Percentiles rank a stretch among this genome's conserved stretches.
phyloP scores from a whole-genome alignment of 2,329 filamentous ascomycete species.

The Alternaria ventricosa region DNA sequence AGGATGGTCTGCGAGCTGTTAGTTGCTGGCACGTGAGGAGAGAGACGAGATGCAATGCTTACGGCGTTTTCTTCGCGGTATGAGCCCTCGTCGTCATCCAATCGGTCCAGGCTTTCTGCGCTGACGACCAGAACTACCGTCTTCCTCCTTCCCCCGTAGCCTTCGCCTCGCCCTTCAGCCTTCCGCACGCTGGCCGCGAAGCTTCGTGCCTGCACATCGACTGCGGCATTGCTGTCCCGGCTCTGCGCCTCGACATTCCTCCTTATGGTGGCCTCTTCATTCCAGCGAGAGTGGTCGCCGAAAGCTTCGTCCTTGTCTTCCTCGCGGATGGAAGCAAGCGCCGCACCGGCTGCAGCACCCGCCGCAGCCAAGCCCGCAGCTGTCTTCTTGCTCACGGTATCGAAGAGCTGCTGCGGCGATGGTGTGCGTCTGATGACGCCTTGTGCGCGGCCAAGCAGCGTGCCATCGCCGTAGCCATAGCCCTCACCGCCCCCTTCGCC shows the following conservation, averaged over 20 bases:
- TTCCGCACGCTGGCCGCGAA: conserved; percentile 40
- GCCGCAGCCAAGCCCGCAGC: conserved; percentile 83
- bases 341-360: conserved; percentile 80
- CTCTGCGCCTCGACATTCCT: conserved; percentile 49
- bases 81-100: conserved; percentile 62
- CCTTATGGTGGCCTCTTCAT: conserved; percentile 81
- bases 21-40: conserved; percentile 12
- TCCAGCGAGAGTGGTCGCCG: conserved; percentile 89
- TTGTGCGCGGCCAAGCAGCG: conserved; percentile 79
- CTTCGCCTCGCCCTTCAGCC: conserved; percentile 16
- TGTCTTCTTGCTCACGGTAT: conserved; percentile 80
- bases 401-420: conserved; percentile 87
- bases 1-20: conserved; percentile 65
- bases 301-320: conserved; percentile 77
- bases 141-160: conserved; percentile 56
- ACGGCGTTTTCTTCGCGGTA: conserved; percentile 80
- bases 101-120: conserved; percentile 69
- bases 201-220: conserved; percentile 39
- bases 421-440: conserved; percentile 81
- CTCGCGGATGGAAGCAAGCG: conserved; percentile 81
- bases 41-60: conserved; percentile 49
- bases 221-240: conserved; percentile 43
- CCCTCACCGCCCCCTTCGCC: conserved; percentile 32
- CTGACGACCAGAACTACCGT: conserved; percentile 90
- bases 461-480: conserved; percentile 51